Base-by-base conservation (phyloP, 108 stramenopile species). In the Nitzschia palea region DNA sequence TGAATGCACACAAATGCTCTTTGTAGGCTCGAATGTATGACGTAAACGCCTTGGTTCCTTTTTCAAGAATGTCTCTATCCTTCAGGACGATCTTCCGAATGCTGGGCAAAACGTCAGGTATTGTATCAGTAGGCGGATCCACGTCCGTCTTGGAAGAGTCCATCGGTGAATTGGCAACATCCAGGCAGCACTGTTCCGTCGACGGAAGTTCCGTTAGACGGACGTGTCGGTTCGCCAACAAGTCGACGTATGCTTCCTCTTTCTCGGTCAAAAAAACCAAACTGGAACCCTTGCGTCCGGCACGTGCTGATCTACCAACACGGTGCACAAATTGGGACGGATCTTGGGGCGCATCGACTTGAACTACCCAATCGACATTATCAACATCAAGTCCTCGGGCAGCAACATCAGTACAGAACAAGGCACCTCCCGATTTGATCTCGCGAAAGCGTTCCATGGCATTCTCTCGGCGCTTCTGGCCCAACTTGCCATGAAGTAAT, bases 321-420 rank as follows among this genome's bases (percentile, higher is more conserved):
- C 99, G 91, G 80, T 99, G 99, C 12, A 98, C 93, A 71, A 95
- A 99, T 36, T 90, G 94, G 45, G 89, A 86, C 5, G 98, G 98
- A 74, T 99, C 97, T 29, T 88, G 78, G 10, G 98, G 99, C 18
- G 97, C 94, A 72, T 98, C 97, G 70, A 95, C 95, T 68, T 99
- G 99, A 44, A 98, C 89, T 22, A 96, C 95, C 96, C 96, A 98
- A 31, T 93, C 77, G 4, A 99, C 86, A 80, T 98, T 94, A 1
- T 94, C 80, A 1, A 99, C 90, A 74, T 99, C 99, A 31, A 99
- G 68, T 2, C 99, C 99, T 4, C 98, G 81, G n/a, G 98, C 96
- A 0, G 98, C 99, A 3, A 98, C 96, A 79, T 98, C 99, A 0
- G 99, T 99, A 71, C 97, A 97, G 33, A 98, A 71, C 34, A 98